phyloP scores from a whole-genome alignment of 768 basidiomycete species.

The Russula olivacea region DNA sequence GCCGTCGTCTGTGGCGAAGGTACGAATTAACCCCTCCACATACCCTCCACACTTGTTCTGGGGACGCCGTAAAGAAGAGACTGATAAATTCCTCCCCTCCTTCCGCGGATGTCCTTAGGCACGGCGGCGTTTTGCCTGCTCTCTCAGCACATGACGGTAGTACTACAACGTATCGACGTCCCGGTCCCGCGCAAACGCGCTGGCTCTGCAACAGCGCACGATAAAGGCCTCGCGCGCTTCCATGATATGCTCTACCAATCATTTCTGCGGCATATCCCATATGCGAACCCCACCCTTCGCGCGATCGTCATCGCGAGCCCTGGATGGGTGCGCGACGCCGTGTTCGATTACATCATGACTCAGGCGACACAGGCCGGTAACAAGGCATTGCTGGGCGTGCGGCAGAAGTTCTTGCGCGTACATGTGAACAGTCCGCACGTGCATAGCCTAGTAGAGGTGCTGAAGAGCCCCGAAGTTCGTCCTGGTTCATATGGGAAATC shows the following conservation, averaged over 20 bases:
- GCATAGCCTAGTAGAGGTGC: slow-evolving; percentile 88
- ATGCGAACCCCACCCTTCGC: slow-evolving; percentile 58
- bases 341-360: slow-evolving; percentile 74
- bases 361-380: slow-evolving; percentile 80
- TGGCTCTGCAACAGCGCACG: slow-evolving; percentile 78
- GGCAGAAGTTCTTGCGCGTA: slow-evolving; percentile 83
- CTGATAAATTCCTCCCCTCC: neutral
- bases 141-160: slow-evolving; percentile 94
- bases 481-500: neutral
- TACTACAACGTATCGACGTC: slow-evolving; percentile 84
- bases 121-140: slow-evolving; percentile 90
- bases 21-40: neutral
- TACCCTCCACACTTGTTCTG: neutral
- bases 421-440: slow-evolving; percentile 93
- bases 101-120: slow-evolving; percentile 35
- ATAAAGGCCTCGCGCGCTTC: slow-evolving; percentile 84
- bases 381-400: slow-evolving; percentile 70
- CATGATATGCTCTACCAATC: slow-evolving; percentile 80
- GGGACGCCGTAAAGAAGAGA: neutral
- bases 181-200: slow-evolving; percentile 86
- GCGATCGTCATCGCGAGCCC: slow-evolving; percentile 96
- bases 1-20: slow-evolving; percentile 95
- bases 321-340: slow-evolving; percentile 89
- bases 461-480: slow-evolving; percentile 87
- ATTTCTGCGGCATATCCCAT: slow-evolving; percentile 88